These are phyloP conservation scores for Flaveria bidentis DNA, from an alignment of 129 eudicot genomes.

Conservation along the genomic window DNA sequence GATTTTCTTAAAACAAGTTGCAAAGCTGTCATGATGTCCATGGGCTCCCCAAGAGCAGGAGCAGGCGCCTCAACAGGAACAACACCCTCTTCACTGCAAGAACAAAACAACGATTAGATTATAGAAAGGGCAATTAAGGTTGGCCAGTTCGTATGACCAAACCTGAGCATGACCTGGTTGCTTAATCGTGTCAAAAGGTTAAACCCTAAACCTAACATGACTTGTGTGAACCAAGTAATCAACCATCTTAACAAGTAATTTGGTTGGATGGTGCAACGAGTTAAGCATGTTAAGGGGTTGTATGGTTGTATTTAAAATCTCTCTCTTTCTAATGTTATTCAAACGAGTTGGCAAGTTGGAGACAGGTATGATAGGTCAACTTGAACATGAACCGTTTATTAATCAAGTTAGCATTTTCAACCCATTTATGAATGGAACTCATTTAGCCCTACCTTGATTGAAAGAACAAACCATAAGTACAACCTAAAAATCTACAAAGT, in stretches of 20 bases:
- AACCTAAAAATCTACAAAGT: neutral
- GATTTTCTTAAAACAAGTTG: conserved; percentile 85
- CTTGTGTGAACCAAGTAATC: neutral
- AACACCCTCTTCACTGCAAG: conserved; percentile 76
- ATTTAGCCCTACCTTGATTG: neutral
- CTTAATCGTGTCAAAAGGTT: neutral
- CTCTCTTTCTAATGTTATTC: too few species aligned
- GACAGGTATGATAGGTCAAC: neutral
- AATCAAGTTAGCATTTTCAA: neutral
- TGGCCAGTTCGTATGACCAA: neutral
- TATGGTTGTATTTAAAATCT: neutral
- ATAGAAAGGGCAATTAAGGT: too few species aligned
- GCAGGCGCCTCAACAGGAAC: conserved; percentile 57
- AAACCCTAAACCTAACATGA: neutral
- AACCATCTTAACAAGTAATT: neutral
- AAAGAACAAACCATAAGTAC: neutral
- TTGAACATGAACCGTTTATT: neutral
- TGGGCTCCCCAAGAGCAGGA: conserved; percentile 84
- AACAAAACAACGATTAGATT: neutral
- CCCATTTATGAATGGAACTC: neutral
- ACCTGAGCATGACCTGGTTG: neutral
- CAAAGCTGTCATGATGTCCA: conserved; percentile 93
- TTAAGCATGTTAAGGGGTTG: neutral
- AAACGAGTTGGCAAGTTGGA: neutral
- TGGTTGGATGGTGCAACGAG: neutral